Evolutionary conservation across 116 monocot species (phyloP), one percentile per base, ranked within the genome.

Genomic region (Iris pallida): DNA sequence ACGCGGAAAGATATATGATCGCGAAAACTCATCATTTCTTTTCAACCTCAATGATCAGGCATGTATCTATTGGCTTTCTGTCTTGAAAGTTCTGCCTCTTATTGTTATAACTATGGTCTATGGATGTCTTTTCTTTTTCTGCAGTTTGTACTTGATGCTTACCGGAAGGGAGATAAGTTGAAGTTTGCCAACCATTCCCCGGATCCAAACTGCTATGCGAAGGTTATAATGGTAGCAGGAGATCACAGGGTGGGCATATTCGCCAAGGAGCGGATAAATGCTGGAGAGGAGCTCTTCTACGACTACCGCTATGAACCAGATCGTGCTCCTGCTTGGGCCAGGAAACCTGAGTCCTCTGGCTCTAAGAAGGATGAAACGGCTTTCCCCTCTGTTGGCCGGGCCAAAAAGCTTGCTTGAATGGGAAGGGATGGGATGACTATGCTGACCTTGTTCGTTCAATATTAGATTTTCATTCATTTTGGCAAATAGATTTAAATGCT

Each of bases 171-270:
- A 4, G 96, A 97, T 63, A 97, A 97, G 53, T 65, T 97, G 71
- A 97, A 97, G 73, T 97, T 97, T 57, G 96, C 96, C 44, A 97
- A 97, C 73, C 96, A 97, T 81, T 92, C 96, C n/a, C 92, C 92
- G 4, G 89, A 92, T 64, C 96, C 96, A 8, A 97, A 97, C 57
- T 97, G 96, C 71, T 97, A 97, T 73, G 96, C 96, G 4, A 97
- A 97, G 79, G 96, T 96, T 41, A 96, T 96, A 48, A 96, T 96
- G 96, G 96, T 96, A 63, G 96, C 86, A 3, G 96, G 96, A 15
- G 96, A 96, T 81, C 96, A 96, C 68, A 80, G 96, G 70, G 96
- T 96, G 0, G 96, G 96, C 13, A 96, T 96, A 74, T 96, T 92
- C 71, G 96, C 96, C 13, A 96, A 96, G 57, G 96, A 96, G 53